Conservation (phyloP, 495 filamentous ascomycete genomes). For the Aspergillus campestris region DNA sequence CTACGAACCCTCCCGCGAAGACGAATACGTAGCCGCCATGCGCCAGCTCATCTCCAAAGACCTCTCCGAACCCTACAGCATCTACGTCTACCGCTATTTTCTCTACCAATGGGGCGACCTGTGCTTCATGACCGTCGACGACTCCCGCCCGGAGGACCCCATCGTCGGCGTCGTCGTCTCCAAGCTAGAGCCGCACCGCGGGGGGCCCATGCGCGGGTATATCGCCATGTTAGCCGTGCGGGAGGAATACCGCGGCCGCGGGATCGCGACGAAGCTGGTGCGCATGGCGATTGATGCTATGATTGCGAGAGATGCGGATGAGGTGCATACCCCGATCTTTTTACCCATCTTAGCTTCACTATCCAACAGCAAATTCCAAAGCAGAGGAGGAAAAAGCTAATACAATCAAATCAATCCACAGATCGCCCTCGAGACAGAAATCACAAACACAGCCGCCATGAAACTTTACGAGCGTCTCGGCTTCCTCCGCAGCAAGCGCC, state of each 20-base stretch:
- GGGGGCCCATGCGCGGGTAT: conserved; percentile 80
- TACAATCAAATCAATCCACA: conserved; percentile 16
- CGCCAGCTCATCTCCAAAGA: conserved; percentile 92
- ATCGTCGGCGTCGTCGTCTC: conserved; percentile 89
- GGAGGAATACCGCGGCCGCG: conserved; percentile 65
- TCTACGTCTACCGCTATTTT: conserved; percentile 99
- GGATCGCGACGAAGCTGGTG: conserved; percentile 88
- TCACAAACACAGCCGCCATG: conserved; percentile 86
- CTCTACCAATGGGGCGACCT: conserved; percentile 96
- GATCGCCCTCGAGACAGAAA: conserved; percentile 94
- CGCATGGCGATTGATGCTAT: conserved; percentile 89
- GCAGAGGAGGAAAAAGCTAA: not conserved
- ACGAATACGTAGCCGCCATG: conserved; percentile 76
- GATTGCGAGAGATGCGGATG: conserved; percentile 75
- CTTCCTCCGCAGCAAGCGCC: conserved; percentile 83
- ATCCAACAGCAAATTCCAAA: too few species aligned
- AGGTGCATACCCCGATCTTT: conserved; percentile 40
- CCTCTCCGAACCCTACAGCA: conserved; percentile 97
- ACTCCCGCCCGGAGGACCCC: conserved; percentile 21
- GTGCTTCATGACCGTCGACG: conserved; percentile 81
- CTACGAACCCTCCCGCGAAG: conserved; percentile 72
- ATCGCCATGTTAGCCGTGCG: conserved; percentile 96
- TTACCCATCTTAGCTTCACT: conserved; percentile 1
- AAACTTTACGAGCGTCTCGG: conserved; percentile 89
- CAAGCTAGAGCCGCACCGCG: conserved; percentile 83